These are phyloP conservation scores for Epicoccum nigrum DNA, from an alignment of 2,329 filamentous ascomycete species.

Conservation along the genomic window DNA sequence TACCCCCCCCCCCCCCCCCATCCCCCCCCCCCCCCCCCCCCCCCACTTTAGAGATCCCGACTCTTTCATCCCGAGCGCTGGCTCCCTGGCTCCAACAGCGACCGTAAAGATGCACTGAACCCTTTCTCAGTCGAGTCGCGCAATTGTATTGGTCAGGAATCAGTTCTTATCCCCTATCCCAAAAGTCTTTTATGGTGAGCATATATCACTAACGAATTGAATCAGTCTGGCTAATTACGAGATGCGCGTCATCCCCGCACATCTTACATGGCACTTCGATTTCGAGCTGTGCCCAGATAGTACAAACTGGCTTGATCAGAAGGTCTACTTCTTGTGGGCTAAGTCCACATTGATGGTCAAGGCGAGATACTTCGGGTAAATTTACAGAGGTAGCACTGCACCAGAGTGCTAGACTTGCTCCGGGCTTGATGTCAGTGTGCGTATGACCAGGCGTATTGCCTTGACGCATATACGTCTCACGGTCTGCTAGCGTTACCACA, in stretches of 20 bases:
- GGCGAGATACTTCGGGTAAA: background rate
- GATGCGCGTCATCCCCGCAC: background rate
- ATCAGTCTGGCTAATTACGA: background rate
- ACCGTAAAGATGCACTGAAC: background rate
- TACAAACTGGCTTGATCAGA: background rate
- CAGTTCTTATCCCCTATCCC: conserved; percentile 13
- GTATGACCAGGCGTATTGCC: no score
- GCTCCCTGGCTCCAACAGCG: conserved; percentile 32
- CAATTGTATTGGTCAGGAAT: conserved; percentile 48
- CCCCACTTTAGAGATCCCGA: conserved; percentile 46
- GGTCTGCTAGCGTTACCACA: no score
- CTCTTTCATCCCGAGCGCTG: conserved; percentile 52
- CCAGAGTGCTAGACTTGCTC: no score
- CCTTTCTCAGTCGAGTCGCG: conserved; percentile 38
- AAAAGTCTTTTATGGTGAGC: background rate
- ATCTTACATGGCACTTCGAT: background rate
- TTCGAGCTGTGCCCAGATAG: background rate
- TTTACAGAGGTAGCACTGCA: no score
- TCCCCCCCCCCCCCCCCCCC: no score
- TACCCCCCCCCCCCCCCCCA: conserved; percentile 3
- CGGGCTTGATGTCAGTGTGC: no score
- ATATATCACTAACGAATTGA: background rate
- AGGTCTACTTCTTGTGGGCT: background rate
- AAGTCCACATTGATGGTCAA: background rate
- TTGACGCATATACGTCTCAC: no score